phyloP scores from a whole-genome alignment of 179 eudicot genomes.

The Heliamphora pulchella region DNA sequence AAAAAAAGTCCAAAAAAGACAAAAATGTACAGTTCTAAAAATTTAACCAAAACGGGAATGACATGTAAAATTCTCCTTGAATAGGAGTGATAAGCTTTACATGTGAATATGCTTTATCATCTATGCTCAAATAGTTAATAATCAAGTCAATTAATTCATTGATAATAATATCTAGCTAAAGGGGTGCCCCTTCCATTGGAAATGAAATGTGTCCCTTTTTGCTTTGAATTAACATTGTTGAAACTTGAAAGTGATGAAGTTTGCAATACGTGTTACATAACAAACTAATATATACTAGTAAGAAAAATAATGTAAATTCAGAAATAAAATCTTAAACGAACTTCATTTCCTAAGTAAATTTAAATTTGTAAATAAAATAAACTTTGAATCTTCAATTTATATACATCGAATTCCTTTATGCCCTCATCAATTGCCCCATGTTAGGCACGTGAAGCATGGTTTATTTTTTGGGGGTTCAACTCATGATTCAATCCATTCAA shows the following conservation, averaged over 20 bases:
- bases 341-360: too few species aligned
- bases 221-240: not conserved
- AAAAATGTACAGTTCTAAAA: too few species aligned
- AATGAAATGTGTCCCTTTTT: not conserved
- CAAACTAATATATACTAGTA: not conserved
- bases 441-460: too few species aligned
- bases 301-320: not conserved
- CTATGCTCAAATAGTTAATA: not conserved
- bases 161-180: not conserved
- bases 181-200: not conserved
- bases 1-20: too few species aligned
- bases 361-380: too few species aligned
- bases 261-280: not conserved
- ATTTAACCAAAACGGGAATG: too few species aligned
- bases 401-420: too few species aligned
- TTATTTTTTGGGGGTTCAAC: too few species aligned
- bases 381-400: too few species aligned
- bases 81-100: not conserved
- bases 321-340: too few species aligned
- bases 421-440: too few species aligned
- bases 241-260: not conserved
- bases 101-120: not conserved
- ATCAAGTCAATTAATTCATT: not conserved
- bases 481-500: too few species aligned
- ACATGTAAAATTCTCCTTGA: not conserved